Conservation (phyloP, 176 grass and related monocot species). For the Oryza punctata region DNA sequence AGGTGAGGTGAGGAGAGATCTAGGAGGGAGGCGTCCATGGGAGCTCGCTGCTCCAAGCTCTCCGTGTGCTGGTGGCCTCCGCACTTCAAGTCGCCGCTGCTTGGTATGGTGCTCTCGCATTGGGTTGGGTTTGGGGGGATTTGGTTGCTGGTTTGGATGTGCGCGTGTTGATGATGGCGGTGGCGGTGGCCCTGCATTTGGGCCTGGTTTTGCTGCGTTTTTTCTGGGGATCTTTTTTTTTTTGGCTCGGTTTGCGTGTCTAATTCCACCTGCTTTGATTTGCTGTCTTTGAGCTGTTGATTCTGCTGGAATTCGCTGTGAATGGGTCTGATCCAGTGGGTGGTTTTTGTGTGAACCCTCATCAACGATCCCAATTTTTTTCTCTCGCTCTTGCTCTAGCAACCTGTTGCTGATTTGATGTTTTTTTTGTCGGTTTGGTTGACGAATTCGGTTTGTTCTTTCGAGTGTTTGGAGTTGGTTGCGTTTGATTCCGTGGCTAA, state of each 20-base stretch:
- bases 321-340: conserved; percentile 26
- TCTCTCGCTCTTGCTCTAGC: not conserved
- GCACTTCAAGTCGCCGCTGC: conserved; percentile 67
- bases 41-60: conserved; percentile 76
- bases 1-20: conserved; percentile 40
- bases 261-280: not conserved
- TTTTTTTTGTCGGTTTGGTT: not conserved
- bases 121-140: not conserved
- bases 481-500: not conserved
- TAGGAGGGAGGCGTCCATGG: conserved; percentile 50
- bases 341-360: conserved; percentile 7
- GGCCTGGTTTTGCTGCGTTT: conserved; percentile 32
- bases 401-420: conserved; percentile 22
- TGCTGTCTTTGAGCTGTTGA: conserved; percentile 14
- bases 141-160: not conserved
- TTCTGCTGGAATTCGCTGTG: conserved; percentile 28
- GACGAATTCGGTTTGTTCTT: conserved; percentile 2
- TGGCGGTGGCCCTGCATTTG: conserved; percentile 39
- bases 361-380: conserved; percentile 17
- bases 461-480: not conserved
- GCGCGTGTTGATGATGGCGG: not conserved
- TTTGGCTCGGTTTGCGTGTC: not conserved
- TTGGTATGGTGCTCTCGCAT: conserved; percentile 39
- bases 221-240: conserved; percentile 25
- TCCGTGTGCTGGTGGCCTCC: conserved; percentile 74